These are phyloP conservation scores for Astraeus odoratus DNA, from an alignment of 768 basidiomycete genomes.

Conservation along the genomic window DNA sequence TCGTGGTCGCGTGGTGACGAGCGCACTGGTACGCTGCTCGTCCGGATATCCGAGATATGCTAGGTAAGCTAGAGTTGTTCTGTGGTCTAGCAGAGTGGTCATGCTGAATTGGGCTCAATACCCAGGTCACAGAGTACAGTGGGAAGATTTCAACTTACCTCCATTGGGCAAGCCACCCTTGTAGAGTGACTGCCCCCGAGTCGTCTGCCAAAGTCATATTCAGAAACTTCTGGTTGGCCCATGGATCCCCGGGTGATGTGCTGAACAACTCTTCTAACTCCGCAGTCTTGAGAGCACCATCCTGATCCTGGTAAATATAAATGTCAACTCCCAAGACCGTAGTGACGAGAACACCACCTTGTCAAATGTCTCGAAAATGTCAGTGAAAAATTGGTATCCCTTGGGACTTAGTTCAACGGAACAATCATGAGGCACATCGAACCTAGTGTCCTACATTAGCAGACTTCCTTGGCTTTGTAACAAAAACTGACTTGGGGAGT, in stretches of 20 bases:
- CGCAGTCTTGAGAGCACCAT: conserved; percentile 78
- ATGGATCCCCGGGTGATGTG: conserved; percentile 96
- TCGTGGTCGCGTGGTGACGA: conserved; percentile 79
- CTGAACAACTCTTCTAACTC: conserved; percentile 89
- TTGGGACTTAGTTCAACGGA: conserved; percentile 92
- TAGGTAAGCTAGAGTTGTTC: conserved; percentile 86
- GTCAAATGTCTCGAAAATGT: conserved; percentile 93
- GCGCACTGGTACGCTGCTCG: conserved; percentile 71
- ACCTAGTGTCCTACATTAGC: conserved; percentile 40
- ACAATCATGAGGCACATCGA: conserved; percentile 90
- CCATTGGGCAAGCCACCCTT: conserved; percentile 98
- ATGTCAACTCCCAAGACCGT: neutral
- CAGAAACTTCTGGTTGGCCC: conserved; percentile 86
- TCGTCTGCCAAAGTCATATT: conserved; percentile 86
- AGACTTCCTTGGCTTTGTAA: neutral
- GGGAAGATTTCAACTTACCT: conserved; percentile 46
- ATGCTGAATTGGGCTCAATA: conserved; percentile 47
- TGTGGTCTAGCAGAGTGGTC: conserved; percentile 94
- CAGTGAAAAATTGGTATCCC: conserved; percentile 96
- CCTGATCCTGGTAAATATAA: conserved; percentile 64
- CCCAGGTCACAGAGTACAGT: conserved; percentile 1
- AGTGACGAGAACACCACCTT: conserved; percentile 42
- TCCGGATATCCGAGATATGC: conserved; percentile 90
- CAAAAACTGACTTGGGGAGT: conserved; percentile 69
- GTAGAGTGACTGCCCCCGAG: conserved; percentile 85